Base-by-base conservation (phyloP, 148 eudicot genomes). In the Vaccinium myrtillus region DNA sequence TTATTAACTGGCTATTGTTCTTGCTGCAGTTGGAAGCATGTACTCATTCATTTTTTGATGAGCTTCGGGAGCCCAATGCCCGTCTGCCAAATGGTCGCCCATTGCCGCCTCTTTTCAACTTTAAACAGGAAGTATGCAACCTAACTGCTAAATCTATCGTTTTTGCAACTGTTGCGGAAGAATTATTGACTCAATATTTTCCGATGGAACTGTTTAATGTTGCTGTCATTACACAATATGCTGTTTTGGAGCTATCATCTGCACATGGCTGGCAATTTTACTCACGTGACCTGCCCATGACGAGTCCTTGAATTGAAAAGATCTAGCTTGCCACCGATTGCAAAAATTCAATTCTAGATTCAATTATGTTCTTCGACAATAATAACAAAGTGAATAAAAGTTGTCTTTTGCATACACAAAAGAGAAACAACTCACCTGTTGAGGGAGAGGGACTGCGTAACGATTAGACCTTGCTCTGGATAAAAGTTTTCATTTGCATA, bases 31-130 rank as follows among this genome's bases (percentile, higher is more conserved):
- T 96, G 87, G 99, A 96, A 90, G 99, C 99, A 50, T 94, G 97
- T 87, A 87, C 94, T 21, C 99, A 94, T 91, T 88, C 94, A 74
- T 94, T 96, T 97, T 96, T 96, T 87, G 97, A 96, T 85, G 99
- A 96, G 84, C 94, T 96, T 78, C 93, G 98, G 74, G 95, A 93
- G 61, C 97, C 97, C 75, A 94, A 94, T 92, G 93, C 94, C 49
- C 99, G 95, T 75, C 95, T 96, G 71, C 97, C 98, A 21, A 96
- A 96, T 88, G 97, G 98, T 53, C 94, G 96, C 67, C 92, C 95
- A 14, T 89, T 96, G 85, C 98, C 99, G 13, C 95, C 94, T 8
- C 94, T 96, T 77, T 94, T 96, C 91, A 94, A 94, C 94, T 96
- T 96, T 70, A 93, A 93, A 82, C 94, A 93, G 84, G 99, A 96